Conservation (phyloP, 495 filamentous ascomycete genomes). For the Extremus antarcticus region DNA sequence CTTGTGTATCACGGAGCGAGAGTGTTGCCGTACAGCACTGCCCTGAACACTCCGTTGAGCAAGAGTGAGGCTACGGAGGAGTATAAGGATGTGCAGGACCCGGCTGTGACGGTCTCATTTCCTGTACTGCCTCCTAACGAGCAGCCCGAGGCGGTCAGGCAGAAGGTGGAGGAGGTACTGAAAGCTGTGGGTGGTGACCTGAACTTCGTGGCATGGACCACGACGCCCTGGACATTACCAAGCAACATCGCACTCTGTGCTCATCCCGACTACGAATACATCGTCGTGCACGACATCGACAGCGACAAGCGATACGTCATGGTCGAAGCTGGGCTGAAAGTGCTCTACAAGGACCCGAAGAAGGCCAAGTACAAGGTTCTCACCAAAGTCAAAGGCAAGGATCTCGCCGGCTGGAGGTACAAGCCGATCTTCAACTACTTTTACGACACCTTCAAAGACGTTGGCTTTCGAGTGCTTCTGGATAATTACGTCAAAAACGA, state of each 20-base stretch:
- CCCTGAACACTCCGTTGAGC: constrained; percentile 76
- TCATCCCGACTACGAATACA: constrained; percentile 84
- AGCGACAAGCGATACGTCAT: constrained; percentile 80
- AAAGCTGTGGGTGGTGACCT: constrained; percentile 8
- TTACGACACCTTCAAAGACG: constrained; percentile 82
- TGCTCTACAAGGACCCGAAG: constrained; percentile 91
- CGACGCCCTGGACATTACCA: constrained; percentile 92
- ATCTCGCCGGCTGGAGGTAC: constrained; percentile 89
- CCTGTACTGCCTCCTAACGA: constrained; percentile 65
- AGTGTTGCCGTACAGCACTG: constrained; percentile 93
- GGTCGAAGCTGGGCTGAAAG: constrained; percentile 71
- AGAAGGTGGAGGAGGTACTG: constrained; percentile 9
- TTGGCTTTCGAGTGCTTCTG: constrained; percentile 74
- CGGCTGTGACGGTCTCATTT: constrained; percentile 83
- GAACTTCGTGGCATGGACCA: constrained; percentile 76
- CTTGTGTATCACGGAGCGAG: constrained; percentile 78
- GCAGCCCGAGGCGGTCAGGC: constrained; percentile 37
- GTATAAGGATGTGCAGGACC: constrained; percentile 87
- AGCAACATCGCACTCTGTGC: constrained; percentile 71
- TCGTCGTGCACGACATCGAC: constrained; percentile 78
- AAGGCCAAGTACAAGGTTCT: constrained; percentile 92
- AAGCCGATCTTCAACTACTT: constrained; percentile 89
- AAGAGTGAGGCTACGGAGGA: constrained; percentile 94
- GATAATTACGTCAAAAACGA: constrained; percentile 86
- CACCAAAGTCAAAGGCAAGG: constrained; percentile 68